phyloP scores from a whole-genome alignment of 2,329 filamentous ascomycete genomes.

The Sporothrix euskadiensis region DNA sequence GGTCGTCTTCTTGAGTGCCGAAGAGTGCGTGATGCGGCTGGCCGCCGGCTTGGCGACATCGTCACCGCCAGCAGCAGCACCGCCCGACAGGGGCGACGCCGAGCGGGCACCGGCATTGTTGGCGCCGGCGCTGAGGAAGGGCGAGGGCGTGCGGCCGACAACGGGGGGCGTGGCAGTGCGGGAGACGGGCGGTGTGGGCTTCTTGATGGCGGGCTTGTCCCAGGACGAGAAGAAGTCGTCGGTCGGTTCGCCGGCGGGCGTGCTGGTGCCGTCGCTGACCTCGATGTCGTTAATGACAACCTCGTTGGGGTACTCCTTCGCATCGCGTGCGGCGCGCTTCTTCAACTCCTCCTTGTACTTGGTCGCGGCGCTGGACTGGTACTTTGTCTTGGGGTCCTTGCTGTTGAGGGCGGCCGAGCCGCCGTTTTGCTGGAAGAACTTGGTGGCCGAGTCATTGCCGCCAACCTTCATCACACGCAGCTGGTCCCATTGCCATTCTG shows the following conservation, averaged over 20 bases:
- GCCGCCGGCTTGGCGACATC: conserved; percentile 58
- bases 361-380: conserved; percentile 85
- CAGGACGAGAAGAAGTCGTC: conserved; percentile 99
- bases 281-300: conserved; percentile 79
- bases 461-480: conserved; percentile 97
- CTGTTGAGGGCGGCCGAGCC: conserved; percentile 90
- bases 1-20: conserved; percentile 77
- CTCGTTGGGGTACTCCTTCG: conserved; percentile 82
- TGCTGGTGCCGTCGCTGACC: conserved; percentile 61
- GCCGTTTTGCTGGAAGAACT: conserved; percentile 96
- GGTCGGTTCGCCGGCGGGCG: conserved; percentile 76
- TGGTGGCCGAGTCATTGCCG: conserved; percentile 95
- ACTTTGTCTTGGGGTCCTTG: conserved; percentile 97
- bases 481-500: conserved; percentile 99
- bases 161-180: conserved; percentile 83
- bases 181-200: conserved; percentile 89
- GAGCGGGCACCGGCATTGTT: conserved; percentile 71
- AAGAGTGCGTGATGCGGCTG: conserved; percentile 72
- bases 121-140: conserved; percentile 77
- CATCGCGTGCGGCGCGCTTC: conserved; percentile 77
- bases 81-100: conserved; percentile 75
- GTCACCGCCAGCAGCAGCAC: conserved; percentile 53
- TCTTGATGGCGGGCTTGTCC: conserved; percentile 97
- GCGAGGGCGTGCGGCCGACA: conserved; percentile 79
- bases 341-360: conserved; percentile 99